Evolutionary conservation across 2,329 filamentous ascomycete genomes (phyloP).

Genomic region (Aspergillus eucalypticola): DNA sequence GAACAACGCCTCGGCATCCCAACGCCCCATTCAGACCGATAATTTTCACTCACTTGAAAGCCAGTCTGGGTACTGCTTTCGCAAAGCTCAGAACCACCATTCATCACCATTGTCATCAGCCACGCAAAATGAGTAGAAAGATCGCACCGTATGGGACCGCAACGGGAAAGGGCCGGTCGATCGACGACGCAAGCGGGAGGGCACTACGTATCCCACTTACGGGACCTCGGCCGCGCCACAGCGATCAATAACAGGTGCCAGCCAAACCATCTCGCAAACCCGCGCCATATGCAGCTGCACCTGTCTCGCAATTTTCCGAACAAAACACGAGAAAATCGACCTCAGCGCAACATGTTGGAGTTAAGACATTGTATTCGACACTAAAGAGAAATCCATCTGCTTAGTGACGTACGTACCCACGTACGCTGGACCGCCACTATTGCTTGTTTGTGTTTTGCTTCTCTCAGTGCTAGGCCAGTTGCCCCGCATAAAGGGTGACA

Average conservation of each 20-base stretch:
- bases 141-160: background rate
- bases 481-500: background rate
- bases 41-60: background rate
- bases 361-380: background rate
- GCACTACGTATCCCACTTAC: background rate
- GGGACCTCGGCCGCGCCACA: background rate
- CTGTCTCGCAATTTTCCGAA: background rate
- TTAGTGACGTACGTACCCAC: constrained; percentile 1
- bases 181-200: background rate
- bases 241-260: background rate
- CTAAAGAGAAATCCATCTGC: background rate
- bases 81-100: background rate
- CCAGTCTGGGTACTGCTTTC: background rate
- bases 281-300: background rate
- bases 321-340: background rate
- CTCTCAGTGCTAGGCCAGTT: background rate
- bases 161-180: background rate
- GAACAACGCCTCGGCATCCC: background rate
- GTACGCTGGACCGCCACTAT: constrained; percentile 4
- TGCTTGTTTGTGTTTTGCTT: constrained; percentile 4
- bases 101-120: background rate
- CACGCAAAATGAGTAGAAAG: background rate
- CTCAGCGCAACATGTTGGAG: background rate
- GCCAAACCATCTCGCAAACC: background rate
- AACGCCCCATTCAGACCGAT: background rate